Conservation (phyloP, 148 eudicot species). For the Pouteria glomerata region DNA sequence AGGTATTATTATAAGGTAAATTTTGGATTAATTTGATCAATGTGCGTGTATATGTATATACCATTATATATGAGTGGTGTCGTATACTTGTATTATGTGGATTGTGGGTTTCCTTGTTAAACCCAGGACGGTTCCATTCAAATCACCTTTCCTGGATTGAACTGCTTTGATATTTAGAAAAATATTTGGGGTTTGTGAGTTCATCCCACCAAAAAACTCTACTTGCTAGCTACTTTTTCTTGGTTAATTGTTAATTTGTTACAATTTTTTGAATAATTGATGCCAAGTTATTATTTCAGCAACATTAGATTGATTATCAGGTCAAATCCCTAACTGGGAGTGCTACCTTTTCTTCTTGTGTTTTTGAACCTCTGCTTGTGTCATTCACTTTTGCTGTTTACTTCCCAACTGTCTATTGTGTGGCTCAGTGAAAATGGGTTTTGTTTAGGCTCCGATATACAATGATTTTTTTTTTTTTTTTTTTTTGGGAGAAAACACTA, state of each 20-base stretch:
- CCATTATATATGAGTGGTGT: neutral
- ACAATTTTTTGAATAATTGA: too few relatives aligned
- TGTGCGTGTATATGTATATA: neutral
- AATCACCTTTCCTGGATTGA: too few relatives aligned
- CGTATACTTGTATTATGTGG: neutral
- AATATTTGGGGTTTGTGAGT: neutral
- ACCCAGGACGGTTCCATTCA: neutral
- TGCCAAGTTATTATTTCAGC: neutral
- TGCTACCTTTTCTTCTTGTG: neutral
- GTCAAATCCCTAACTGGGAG: neutral
- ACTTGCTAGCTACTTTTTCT: neutral
- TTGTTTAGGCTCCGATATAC: too few relatives aligned
- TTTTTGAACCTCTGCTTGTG: neutral
- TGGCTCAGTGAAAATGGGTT: neutral
- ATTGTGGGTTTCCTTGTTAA: neutral
- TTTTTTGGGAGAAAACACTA: too few relatives aligned
- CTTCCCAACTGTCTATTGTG: neutral
- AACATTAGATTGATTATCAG: neutral
- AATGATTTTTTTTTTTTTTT: too few relatives aligned
- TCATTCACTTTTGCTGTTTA: neutral
- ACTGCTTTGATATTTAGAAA: neutral
- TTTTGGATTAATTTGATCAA: neutral
- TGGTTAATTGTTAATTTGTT: neutral
- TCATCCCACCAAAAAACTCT: neutral
- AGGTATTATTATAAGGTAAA: conserved; percentile 77